A percentile compares a stretch with the other conserved stretches of the same genome.
These are phyloP conservation scores for Backusella luteola DNA, from an alignment of 192 early-diverging fungal genomes.

Conservation along the genomic window DNA sequence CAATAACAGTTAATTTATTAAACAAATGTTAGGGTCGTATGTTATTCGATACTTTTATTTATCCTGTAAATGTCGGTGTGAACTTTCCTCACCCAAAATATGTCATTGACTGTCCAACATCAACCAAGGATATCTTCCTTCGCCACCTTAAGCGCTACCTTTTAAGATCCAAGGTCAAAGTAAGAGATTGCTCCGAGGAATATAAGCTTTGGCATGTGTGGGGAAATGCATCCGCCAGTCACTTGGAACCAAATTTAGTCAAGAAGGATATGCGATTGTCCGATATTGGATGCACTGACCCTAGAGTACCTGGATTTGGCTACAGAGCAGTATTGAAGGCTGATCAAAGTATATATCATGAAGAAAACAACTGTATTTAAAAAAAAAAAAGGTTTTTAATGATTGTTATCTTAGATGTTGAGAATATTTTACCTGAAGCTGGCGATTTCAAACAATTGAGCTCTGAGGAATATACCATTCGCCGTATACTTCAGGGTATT, in stretches of 20 bases:
- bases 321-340: conserved; percentile 18
- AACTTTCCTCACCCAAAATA: conserved; percentile 68
- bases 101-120: conserved; percentile 77
- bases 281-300: conserved; percentile 42
- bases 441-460: conserved; percentile 50
- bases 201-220: conserved; percentile 74
- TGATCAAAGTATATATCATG: neutral
- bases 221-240: conserved; percentile 45
- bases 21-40: conserved; percentile 67
- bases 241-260: conserved; percentile 37
- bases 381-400: too few relatives aligned
- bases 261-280: conserved; percentile 31
- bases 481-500: conserved; percentile 82
- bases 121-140: conserved; percentile 46
- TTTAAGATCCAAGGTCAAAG: conserved; percentile 72
- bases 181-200: conserved; percentile 64
- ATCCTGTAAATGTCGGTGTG: conserved; percentile 60
- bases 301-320: conserved; percentile 32
- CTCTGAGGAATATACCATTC: conserved; percentile 63
- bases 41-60: conserved; percentile 87
- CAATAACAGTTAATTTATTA: conserved; percentile 2
- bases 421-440: conserved; percentile 42
- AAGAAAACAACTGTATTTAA: neutral
- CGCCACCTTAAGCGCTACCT: conserved; percentile 74
- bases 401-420: neutral